These are phyloP conservation scores for Ochetophila trinervis DNA, from an alignment of 306 rosid genomes.

Conservation along the genomic window DNA sequence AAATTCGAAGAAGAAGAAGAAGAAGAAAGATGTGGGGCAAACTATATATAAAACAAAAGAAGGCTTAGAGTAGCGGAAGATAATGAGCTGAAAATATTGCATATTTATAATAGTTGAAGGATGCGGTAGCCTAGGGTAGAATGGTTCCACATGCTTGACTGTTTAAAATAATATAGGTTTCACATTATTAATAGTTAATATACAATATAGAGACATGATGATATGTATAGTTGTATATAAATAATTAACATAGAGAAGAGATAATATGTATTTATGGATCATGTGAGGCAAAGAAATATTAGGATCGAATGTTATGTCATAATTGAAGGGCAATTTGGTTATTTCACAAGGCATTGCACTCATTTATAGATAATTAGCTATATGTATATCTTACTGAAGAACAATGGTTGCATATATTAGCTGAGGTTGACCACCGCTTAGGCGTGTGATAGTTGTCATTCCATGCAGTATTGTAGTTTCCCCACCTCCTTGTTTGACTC, in stretches of 20 bases:
- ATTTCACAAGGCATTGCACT: neutral
- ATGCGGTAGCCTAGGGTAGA: constrained; percentile 28
- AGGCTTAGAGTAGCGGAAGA: constrained; percentile 28
- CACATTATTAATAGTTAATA: neutral
- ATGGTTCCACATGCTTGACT: constrained; percentile 51
- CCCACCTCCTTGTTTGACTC: constrained; percentile 66
- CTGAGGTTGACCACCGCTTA: constrained; percentile 49
- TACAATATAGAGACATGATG: neutral
- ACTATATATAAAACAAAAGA: neutral
- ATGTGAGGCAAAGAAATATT: constrained; percentile 1
- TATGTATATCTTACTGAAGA: neutral
- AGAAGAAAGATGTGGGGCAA: neutral
- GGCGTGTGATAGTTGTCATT: constrained; percentile 69
- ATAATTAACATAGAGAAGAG: too few species aligned
- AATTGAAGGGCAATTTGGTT: constrained; percentile 30
- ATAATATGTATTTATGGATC: too few species aligned
- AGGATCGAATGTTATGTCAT: neutral
- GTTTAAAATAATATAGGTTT: constrained; percentile 28
- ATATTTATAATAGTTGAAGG: constrained; percentile 48
- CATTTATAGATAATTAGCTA: constrained; percentile 7
- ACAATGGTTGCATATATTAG: too few species aligned
- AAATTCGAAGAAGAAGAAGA: neutral
- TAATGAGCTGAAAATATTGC: constrained; percentile 20
- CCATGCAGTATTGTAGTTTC: constrained; percentile 51
- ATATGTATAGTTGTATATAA: too few species aligned